Evolutionary conservation across 306 rosid species (phyloP).

Genomic region (Cyclanthera cordifolia): DNA sequence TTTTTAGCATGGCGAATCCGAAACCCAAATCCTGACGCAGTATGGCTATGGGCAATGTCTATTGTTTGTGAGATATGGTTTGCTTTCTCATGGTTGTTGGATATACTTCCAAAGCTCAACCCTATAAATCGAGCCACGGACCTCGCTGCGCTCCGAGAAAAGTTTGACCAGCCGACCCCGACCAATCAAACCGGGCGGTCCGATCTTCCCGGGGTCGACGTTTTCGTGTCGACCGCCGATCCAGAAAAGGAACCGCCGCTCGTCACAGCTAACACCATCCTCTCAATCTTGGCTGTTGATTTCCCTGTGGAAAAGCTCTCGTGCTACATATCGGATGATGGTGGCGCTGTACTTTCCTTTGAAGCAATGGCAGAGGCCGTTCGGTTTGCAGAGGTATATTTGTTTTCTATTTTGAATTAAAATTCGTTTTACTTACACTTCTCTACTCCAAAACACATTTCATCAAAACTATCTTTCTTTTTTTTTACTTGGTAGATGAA

Average conservation of each 20-base stretch:
- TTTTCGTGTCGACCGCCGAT: conserved; percentile 69
- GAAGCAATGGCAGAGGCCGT: conserved; percentile 89
- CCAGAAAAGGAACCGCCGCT: conserved; percentile 82
- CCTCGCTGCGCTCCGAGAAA: conserved; percentile 48
- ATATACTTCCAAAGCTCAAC: conserved; percentile 56
- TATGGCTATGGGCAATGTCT: conserved; percentile 83
- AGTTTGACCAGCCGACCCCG: conserved; percentile 46
- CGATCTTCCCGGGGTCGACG: conserved; percentile 63
- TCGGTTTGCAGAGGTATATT: conserved; percentile 67
- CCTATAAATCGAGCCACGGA: conserved; percentile 76
- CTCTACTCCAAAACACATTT: too few relatives aligned
- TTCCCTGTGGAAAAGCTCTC: conserved; percentile 61
- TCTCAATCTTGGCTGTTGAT: conserved; percentile 58
- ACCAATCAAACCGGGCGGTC: conserved; percentile 55
- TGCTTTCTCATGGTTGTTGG: conserved; percentile 72
- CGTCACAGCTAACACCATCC: conserved; percentile 72
- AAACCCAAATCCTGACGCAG: conserved; percentile 65
- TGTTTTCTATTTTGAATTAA: neutral
- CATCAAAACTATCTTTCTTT: too few relatives aligned
- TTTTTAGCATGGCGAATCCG: conserved; percentile 48
- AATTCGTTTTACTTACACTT: neutral
- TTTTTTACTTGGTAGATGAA: too few relatives aligned
- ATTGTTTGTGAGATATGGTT: conserved; percentile 83
- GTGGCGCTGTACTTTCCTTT: conserved; percentile 80
- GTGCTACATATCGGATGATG: conserved; percentile 72